Percentiles rank a stretch among this genome's conserved stretches.
Evolutionary conservation across 129 eudicot species (phyloP).

Genomic region (Pulicaria dysenterica): DNA sequence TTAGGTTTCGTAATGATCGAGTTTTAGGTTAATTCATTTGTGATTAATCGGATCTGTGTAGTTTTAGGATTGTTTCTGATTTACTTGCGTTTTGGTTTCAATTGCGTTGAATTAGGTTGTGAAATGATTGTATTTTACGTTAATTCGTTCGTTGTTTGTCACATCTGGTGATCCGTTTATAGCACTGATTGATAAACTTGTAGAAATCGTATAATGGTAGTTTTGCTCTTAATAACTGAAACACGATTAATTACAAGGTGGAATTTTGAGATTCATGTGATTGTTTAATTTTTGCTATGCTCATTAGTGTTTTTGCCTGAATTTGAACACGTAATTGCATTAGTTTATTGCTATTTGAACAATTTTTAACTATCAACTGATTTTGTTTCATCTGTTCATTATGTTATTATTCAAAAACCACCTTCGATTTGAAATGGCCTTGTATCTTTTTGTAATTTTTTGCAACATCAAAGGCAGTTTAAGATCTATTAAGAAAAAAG

Average conservation of each 20-base stretch:
- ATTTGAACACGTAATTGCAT: not conserved
- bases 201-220: not conserved
- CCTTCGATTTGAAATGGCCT: too few relatives aligned
- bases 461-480: too few relatives aligned
- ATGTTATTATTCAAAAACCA: too few relatives aligned
- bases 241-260: not conserved
- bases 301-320: too few relatives aligned
- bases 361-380: not conserved
- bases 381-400: too few relatives aligned
- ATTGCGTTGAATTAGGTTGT: constrained; percentile 3
- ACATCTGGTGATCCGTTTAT: not conserved
- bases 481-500: too few relatives aligned
- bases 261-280: not conserved
- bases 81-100: not conserved
- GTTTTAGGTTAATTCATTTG: too few relatives aligned
- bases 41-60: not conserved
- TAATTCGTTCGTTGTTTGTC: not conserved
- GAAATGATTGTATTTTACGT: not conserved
- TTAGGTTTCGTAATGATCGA: not conserved
- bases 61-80: not conserved
- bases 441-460: too few relatives aligned
- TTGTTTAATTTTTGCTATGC: not conserved
- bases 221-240: not conserved
- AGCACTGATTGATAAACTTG: not conserved
- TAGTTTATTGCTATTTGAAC: not conserved